Percentiles rank a stretch among this genome's conserved stretches.
Conservation (phyloP, 768 basidiomycete species). For the Scleroderma citrinum region DNA sequence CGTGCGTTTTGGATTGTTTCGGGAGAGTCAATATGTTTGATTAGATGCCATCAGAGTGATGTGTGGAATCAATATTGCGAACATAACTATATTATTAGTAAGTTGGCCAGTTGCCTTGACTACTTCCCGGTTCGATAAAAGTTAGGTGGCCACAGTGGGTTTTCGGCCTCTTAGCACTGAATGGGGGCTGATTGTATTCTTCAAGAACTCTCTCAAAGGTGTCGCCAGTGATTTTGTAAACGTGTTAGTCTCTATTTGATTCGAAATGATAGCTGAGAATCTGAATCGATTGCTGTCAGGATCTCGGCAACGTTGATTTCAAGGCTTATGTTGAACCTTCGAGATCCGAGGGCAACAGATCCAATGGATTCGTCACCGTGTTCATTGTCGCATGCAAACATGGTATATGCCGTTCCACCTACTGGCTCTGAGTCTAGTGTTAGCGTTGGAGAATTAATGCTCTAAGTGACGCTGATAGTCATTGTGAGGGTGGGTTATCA, state of each 20-base stretch:
- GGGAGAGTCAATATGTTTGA: background rate
- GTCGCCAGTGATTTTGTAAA: background rate
- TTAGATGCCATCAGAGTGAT: conserved; percentile 6
- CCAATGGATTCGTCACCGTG: background rate
- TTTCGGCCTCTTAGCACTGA: background rate
- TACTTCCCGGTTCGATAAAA: too few relatives aligned
- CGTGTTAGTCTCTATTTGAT: background rate
- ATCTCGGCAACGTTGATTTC: conserved; percentile 12
- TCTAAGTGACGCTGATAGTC: too few relatives aligned
- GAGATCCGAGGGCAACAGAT: background rate
- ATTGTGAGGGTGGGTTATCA: too few relatives aligned
- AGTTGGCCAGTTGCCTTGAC: background rate
- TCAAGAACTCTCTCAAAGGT: background rate
- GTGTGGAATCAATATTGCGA: conserved; percentile 4
- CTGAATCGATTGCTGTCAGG: background rate
- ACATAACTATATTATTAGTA: conserved; percentile 10
- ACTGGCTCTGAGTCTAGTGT: too few relatives aligned
- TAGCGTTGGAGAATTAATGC: too few relatives aligned
- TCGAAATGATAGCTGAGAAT: background rate
- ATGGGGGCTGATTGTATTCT: background rate
- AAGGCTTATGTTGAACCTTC: conserved; percentile 15
- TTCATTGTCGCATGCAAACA: background rate
- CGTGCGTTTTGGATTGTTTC: conserved; percentile 1
- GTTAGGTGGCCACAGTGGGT: background rate
- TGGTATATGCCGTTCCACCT: too few relatives aligned